These are phyloP conservation scores for Candolleomyces eurysporus DNA, from an alignment of 768 basidiomycete species.

Conservation along the genomic window DNA sequence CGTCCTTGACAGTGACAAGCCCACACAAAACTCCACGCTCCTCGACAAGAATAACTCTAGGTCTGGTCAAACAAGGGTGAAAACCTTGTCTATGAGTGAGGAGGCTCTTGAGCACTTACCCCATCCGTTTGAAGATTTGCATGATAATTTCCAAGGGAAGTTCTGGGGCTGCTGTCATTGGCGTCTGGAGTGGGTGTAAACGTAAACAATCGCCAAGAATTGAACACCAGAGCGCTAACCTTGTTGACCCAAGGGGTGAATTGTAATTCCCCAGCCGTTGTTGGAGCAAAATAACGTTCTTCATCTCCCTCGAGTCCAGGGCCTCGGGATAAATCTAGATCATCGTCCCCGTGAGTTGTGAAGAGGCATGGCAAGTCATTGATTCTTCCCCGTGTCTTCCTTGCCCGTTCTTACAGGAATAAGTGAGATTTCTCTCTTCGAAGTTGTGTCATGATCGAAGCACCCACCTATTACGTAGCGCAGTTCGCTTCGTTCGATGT, in stretches of 20 bases:
- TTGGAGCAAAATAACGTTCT: slow-evolving; percentile 55
- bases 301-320: slow-evolving; percentile 62
- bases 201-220: not conserved
- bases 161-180: slow-evolving; percentile 88
- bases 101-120: slow-evolving; percentile 52
- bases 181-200: slow-evolving; percentile 57
- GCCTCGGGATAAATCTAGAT: slow-evolving; percentile 41
- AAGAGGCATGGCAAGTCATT: slow-evolving; percentile 76
- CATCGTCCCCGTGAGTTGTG: slow-evolving; percentile 49
- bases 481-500: slow-evolving; percentile 85
- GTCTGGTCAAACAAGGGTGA: slow-evolving; percentile 45
- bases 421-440: not conserved
- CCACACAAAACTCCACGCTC: slow-evolving; percentile 80
- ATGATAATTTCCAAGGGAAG: slow-evolving; percentile 94
- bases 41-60: slow-evolving; percentile 94
- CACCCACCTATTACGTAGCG: slow-evolving; percentile 77
- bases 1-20: slow-evolving; percentile 94
- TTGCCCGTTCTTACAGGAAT: slow-evolving; percentile 60
- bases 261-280: slow-evolving; percentile 56
- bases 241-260: slow-evolving; percentile 95
- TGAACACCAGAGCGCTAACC: slow-evolving; percentile 39
- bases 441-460: slow-evolving; percentile 4
- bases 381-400: slow-evolving; percentile 57
- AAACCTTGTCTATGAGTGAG: slow-evolving; percentile 6
- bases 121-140: slow-evolving; percentile 97